Base-by-base conservation (phyloP, 805 yeast species). In the Metschnikowia santaceciliae region DNA sequence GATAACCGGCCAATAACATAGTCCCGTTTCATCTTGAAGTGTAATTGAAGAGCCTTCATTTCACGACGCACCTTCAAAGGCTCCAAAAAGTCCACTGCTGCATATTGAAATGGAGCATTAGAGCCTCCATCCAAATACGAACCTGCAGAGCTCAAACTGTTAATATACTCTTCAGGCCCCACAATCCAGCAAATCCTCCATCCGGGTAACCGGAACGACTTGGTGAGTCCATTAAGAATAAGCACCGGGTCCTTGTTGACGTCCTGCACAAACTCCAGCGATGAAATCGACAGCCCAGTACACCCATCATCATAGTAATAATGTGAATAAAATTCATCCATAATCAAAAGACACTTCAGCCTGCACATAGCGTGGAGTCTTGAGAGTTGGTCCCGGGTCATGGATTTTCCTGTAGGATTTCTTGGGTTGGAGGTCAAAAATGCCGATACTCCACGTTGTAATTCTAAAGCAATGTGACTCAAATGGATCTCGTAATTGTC, bases 131-230 rank as follows among this genome's bases (percentile, higher is more conserved):
- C 86, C 52, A 81, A 65, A 53, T 69, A 81, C 1, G 84, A 80
- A 2, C 85, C 86, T 4, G 84, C 83, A 23, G 82, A 77, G 47
- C 80, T 70, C 53, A 81, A 70, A 3, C 83, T 79, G 47, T 68
- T 69, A 55, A 81, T 78, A 60, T 81, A 81, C 47, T 78, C 81
- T 57, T 79, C 83, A 15, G 86, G 86, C 1, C 85, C 86, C 52
- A 81, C 68, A 48, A 81, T 72, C 86, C 86, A 81, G 57, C 84
- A 80, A 10, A 78, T 76, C 65, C 86, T 71, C 84, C 84, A 81
- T 1, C 86, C 86, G 2, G 86, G 86, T 43, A 81, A 70, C 53
- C 86, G 70, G 67, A 81, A 81, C 2, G 82, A 80, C 63, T 81
- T 81, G 46, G 86, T 81, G 36, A 81, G 69, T 1, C 86, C 86